Evolutionary conservation across 2,329 filamentous ascomycete genomes (phyloP).

Genomic region (Aspergillus proliferans): DNA sequence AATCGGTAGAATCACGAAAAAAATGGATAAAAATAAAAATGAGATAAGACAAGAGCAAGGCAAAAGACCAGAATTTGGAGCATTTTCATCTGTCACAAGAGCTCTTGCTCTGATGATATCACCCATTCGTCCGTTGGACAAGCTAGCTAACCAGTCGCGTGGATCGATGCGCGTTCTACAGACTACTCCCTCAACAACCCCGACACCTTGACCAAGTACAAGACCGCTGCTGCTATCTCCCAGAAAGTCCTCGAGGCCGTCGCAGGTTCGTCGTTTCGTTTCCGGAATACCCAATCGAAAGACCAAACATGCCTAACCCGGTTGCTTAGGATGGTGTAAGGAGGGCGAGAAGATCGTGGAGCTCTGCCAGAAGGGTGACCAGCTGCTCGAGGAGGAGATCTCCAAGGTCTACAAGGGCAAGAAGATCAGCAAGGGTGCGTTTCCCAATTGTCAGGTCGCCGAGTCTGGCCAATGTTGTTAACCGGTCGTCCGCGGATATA

Average conservation of each 20-base stretch:
- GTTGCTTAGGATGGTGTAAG: constrained; percentile 55
- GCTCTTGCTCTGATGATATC: background rate
- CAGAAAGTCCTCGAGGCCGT: constrained; percentile 92
- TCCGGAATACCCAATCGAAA: background rate
- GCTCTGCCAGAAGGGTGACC: constrained; percentile 92
- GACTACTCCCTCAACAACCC: constrained; percentile 88
- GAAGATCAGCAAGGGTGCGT: constrained; percentile 83
- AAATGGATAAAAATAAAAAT: no score
- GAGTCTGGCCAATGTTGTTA: background rate
- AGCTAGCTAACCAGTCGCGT: constrained; percentile 1
- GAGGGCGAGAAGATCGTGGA: constrained; percentile 89
- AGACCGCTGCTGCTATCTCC: constrained; percentile 89
- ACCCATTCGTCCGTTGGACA: constrained; percentile 7
- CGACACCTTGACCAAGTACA: constrained; percentile 97
- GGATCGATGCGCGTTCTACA: constrained; percentile 30
- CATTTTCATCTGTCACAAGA: background rate
- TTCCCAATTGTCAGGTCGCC: background rate
- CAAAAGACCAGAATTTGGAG: no score
- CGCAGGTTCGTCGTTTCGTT: constrained; percentile 42
- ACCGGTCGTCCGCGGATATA: background rate
- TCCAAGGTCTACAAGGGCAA: constrained; percentile 97
- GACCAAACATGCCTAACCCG: background rate
- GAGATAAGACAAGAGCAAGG: no score
- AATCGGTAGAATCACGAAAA: background rate
- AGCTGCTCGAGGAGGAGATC: constrained; percentile 88